Evolutionary conservation across 2,329 filamentous ascomycete genomes (phyloP).

Genomic region (Fragosphaeria purpurea): DNA sequence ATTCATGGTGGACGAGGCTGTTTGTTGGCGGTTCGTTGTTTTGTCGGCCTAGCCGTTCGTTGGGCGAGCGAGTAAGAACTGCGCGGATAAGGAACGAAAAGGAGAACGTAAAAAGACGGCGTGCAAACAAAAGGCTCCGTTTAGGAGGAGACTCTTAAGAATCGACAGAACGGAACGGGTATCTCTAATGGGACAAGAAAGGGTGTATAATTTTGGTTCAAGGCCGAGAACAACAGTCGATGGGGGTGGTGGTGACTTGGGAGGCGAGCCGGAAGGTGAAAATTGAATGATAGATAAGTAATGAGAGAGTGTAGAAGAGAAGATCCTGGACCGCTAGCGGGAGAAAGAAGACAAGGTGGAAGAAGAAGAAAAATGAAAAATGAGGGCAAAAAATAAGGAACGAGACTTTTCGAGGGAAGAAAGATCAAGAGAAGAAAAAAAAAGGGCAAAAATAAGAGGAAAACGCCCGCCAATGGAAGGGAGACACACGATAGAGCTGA

Average conservation of each 20-base stretch:
- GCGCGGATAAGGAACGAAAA: conserved; percentile 8
- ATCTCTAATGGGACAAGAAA: background rate
- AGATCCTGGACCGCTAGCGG: too few relatives aligned
- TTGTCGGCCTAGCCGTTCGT: too few relatives aligned
- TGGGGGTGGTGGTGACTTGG: background rate
- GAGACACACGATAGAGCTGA: background rate
- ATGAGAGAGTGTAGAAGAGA: background rate
- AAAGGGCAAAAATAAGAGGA: background rate
- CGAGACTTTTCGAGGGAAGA: background rate
- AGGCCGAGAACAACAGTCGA: background rate
- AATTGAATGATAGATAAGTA: background rate
- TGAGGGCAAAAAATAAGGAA: background rate
- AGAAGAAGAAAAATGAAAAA: background rate
- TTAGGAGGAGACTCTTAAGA: background rate
- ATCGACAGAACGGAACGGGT: too few relatives aligned
- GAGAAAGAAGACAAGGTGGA: background rate
- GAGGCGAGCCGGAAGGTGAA: background rate
- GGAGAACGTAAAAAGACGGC: conserved; percentile 18
- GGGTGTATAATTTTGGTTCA: too few relatives aligned
- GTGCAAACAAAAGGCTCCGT: background rate
- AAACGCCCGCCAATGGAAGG: background rate
- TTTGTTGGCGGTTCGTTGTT: background rate
- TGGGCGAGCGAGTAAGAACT: too few relatives aligned
- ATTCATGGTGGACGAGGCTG: conserved; percentile 46
- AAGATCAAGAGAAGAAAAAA: background rate